A percentile compares a stretch with the other conserved stretches of the same genome.
phyloP scores from a whole-genome alignment of 805 yeast genomes.

The Lipomyces oligophaga region DNA sequence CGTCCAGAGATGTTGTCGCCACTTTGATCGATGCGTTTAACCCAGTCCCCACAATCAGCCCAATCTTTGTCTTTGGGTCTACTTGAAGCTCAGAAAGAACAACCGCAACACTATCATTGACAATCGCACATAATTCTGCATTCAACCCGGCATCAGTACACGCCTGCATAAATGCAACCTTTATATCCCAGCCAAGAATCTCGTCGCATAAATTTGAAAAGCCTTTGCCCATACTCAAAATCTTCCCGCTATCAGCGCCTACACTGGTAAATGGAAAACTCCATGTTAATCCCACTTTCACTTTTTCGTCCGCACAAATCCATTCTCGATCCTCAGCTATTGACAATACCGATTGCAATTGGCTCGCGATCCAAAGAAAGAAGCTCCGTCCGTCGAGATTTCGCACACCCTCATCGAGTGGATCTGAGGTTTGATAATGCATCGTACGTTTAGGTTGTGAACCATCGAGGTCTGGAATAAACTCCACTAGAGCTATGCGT shows the following conservation, averaged over 20 bases:
- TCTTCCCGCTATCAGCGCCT: conserved; percentile 29
- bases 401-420: conserved; percentile 31
- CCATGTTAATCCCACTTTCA: conserved; percentile 37
- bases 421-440: conserved; percentile 22
- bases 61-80: conserved; percentile 59
- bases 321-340: conserved; percentile 1
- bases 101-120: conserved; percentile 89
- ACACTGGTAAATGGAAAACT: conserved; percentile 36
- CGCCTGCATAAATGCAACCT: conserved; percentile 60
- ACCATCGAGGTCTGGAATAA: conserved; percentile 53
- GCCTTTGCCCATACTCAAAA: conserved; percentile 55
- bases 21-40: conserved; percentile 72
- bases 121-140: conserved; percentile 70
- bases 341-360: conserved; percentile 22
- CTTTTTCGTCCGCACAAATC: conserved; percentile 4
- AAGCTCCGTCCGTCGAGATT: conserved; percentile 34
- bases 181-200: conserved; percentile 70
- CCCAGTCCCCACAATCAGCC: conserved; percentile 90
- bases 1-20: conserved; percentile 59
- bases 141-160: conserved; percentile 53
- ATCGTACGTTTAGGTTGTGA: conserved; percentile 18
- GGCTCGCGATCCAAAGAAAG: conserved; percentile 36
- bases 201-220: conserved; percentile 63
- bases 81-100: conserved; percentile 65
- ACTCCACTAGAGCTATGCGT: conserved; percentile 76